These are phyloP conservation scores for Cocos nucifera DNA, from an alignment of 176 grass and related monocot species.

Conservation along the genomic window DNA sequence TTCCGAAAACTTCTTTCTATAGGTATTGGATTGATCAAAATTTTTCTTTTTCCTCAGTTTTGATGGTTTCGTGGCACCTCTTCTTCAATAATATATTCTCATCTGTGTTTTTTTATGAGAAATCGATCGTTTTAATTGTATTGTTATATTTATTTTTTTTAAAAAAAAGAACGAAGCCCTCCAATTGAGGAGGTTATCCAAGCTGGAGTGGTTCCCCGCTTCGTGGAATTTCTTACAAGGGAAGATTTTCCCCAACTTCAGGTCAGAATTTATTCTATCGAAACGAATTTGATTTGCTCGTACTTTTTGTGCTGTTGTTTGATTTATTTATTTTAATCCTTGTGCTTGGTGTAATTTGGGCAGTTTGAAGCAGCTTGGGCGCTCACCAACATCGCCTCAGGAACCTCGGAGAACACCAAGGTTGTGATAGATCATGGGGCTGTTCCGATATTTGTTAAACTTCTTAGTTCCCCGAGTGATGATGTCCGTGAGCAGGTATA, in stretches of 20 bases:
- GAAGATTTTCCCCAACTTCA: slow-evolving; percentile 94
- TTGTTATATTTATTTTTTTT: too few relatives aligned
- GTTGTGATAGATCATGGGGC: slow-evolving; percentile 81
- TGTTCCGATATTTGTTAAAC: slow-evolving; percentile 81
- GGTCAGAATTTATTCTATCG: slow-evolving; percentile 22
- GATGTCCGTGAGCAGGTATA: slow-evolving; percentile 82
- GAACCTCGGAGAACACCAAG: slow-evolving; percentile 84
- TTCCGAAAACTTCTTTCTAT: slow-evolving; percentile 86
- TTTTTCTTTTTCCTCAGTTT: too few relatives aligned
- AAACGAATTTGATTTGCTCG: background rate
- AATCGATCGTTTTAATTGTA: background rate
- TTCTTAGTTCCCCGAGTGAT: slow-evolving; percentile 63
- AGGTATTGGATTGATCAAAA: slow-evolving; percentile 17
- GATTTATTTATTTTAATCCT: background rate
- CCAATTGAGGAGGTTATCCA: slow-evolving; percentile 86
- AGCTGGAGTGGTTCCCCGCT: slow-evolving; percentile 76
- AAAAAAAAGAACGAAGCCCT: slow-evolving; percentile 54
- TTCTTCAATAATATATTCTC: background rate
- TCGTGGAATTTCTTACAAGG: slow-evolving; percentile 74
- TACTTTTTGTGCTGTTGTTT: background rate
- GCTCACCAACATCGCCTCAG: slow-evolving; percentile 88
- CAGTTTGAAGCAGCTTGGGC: slow-evolving; percentile 98
- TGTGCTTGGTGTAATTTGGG: background rate
- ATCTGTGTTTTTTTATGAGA: background rate
- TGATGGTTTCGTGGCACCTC: too few relatives aligned